These are phyloP conservation scores for Ophiostoma novo-ulmi DNA, from an alignment of 2,329 filamentous ascomycete species.

Conservation along the genomic window DNA sequence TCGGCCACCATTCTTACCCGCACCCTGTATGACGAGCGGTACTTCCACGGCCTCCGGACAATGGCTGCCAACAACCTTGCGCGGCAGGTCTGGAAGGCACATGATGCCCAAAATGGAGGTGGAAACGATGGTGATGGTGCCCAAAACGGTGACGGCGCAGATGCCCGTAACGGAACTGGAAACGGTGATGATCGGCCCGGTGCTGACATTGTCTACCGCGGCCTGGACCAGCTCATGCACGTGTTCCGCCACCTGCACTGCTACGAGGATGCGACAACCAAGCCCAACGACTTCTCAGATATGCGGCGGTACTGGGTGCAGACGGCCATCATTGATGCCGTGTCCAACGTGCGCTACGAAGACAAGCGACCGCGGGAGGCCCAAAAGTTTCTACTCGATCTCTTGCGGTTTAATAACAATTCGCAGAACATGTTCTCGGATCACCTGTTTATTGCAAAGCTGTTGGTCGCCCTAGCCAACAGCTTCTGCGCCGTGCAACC, in stretches of 20 bases:
- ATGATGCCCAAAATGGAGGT: slow-evolving; percentile 18
- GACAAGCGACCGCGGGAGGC: slow-evolving; percentile 74
- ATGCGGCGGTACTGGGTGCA: slow-evolving; percentile 81
- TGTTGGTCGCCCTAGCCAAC: slow-evolving; percentile 61
- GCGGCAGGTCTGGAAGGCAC: slow-evolving; percentile 54
- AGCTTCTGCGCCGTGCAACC: slow-evolving; percentile 47
- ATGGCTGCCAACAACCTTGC: slow-evolving; percentile 77
- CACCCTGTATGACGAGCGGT: slow-evolving; percentile 84
- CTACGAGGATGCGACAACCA: slow-evolving; percentile 71
- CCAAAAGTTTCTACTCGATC: slow-evolving; percentile 79
- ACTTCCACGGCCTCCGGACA: slow-evolving; percentile 87
- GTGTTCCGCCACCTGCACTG: slow-evolving; percentile 88
- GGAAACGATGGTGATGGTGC: neutral
- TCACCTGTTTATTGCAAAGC: slow-evolving; percentile 75
- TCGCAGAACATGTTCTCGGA: slow-evolving; percentile 84
- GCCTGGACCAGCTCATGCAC: slow-evolving; percentile 66
- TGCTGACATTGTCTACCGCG: slow-evolving; percentile 24
- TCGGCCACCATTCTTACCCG: slow-evolving; percentile 84
- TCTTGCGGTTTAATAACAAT: slow-evolving; percentile 92
- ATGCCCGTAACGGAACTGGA: neutral
- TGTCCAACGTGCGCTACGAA: slow-evolving; percentile 71
- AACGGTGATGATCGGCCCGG: slow-evolving; percentile 6
- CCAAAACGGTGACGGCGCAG: slow-evolving; percentile 1
- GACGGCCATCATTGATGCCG: slow-evolving; percentile 72
- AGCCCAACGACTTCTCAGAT: slow-evolving; percentile 87